Base-by-base conservation (phyloP, 2,329 filamentous ascomycete species). In the Colletotrichum sp. region DNA sequence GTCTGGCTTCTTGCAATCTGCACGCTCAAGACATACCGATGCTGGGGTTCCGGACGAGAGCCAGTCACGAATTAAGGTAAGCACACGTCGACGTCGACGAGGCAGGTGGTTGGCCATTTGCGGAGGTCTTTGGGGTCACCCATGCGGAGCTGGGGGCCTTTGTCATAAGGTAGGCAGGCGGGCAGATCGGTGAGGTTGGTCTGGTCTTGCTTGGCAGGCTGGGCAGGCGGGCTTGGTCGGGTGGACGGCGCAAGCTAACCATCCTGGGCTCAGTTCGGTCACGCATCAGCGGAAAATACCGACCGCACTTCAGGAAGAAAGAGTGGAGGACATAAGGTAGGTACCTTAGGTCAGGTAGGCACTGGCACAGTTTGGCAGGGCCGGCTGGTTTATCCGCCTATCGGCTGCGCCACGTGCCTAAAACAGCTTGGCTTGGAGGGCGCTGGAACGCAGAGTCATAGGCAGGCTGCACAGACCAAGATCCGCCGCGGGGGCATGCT, bases 371-470 rank as follows among this genome's bases (percentile, higher is more conserved):
- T 32, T 28, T 32, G 28, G 16, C 28, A 26, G 24, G 18, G 26
- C 26, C 58, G 4, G 66, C 60, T 66, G 32, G 61, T 52, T 65
- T 66, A 74, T 71, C 71, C 60, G 71, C 67, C 67, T 74, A 71
- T 71, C 21, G 61, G 67, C 48, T 55, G 30, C 61, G 60, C 67
- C 72, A 74, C 72, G 60, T 74, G 67, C 61, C 34, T 30, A 24
- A 26, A 71, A 28, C 38, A 55, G n/a, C 9, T 43, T 58, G n/a
- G 58, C 34, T 26, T 21, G 30, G 43, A 52, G 43, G 6, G 43
- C 43, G n/a, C 43, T 52, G 43, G 43, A 52, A 52, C 43, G 43
- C 43, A 52, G 43, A 52, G 43, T 52, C n/a, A 52, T 12, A 48
- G 43, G 43, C 10, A 48, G n/a, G 43, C 43, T 21, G n/a, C 43